phyloP scores from a whole-genome alignment of 2,329 filamentous ascomycete genomes.

The Pseudocercospora musae region DNA sequence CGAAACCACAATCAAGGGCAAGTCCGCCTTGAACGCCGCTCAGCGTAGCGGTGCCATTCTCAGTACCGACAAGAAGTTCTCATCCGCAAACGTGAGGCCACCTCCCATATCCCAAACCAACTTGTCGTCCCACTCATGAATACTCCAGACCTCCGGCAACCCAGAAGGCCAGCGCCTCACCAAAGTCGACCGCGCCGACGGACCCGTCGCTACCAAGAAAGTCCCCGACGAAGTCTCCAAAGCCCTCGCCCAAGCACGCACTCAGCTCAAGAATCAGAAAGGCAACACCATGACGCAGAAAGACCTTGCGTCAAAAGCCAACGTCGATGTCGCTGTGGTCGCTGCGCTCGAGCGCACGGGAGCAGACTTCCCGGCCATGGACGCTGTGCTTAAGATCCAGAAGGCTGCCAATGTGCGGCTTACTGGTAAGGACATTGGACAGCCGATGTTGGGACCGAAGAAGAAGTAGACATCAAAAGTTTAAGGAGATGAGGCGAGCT shows the following conservation, averaged over 20 bases:
- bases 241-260: slow-evolving; percentile 75
- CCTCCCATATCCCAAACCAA: not conserved
- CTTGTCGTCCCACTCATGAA: too few species aligned
- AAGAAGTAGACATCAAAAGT: slow-evolving; percentile 54
- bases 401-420: slow-evolving; percentile 50
- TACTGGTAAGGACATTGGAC: slow-evolving; percentile 59
- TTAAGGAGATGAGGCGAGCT: not conserved
- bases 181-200: slow-evolving; percentile 95
- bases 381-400: slow-evolving; percentile 79
- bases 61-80: slow-evolving; percentile 88
- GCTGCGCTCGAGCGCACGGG: slow-evolving; percentile 81
- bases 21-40: slow-evolving; percentile 81
- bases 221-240: slow-evolving; percentile 76
- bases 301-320: slow-evolving; percentile 79
- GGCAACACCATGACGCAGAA: slow-evolving; percentile 80
- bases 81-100: slow-evolving; percentile 72
- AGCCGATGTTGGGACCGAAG: slow-evolving; percentile 74
- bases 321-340: slow-evolving; percentile 75
- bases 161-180: slow-evolving; percentile 89
- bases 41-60: slow-evolving; percentile 73
- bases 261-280: slow-evolving; percentile 76
- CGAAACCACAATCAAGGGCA: slow-evolving; percentile 87
- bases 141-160: slow-evolving; percentile 31
- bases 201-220: slow-evolving; percentile 96
- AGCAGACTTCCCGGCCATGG: slow-evolving; percentile 76